phyloP scores from a whole-genome alignment of 352 stramenopile genomes.

The Phytophthora tentaculata region DNA sequence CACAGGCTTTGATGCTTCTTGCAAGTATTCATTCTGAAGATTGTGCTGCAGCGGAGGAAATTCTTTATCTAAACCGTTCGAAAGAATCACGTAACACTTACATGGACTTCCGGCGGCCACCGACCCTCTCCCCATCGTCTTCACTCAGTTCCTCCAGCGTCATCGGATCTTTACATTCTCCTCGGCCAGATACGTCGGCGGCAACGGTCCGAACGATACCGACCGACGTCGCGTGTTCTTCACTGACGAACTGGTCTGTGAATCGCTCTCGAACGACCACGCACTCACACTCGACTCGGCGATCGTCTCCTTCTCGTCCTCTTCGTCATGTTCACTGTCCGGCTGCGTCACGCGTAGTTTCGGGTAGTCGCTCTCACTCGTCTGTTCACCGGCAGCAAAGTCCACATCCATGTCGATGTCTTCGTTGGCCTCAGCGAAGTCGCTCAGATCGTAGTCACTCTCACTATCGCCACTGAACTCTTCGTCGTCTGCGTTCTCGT shows the following conservation, averaged over 20 bases:
- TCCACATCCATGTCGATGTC: conserved; percentile 37
- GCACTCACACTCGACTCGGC: conserved; percentile 26
- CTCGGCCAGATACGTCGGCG: conserved; percentile 27
- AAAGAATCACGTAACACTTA: too few species aligned
- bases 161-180: conserved; percentile 26
- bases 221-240: conserved; percentile 37
- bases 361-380: conserved; percentile 13
- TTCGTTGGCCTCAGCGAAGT: conserved; percentile 38
- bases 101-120: neutral
- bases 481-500: conserved; percentile 37
- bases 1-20: too few species aligned
- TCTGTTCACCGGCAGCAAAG: conserved; percentile 11
- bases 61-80: too few species aligned
- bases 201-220: conserved; percentile 38
- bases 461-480: conserved; percentile 45
- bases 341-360: conserved; percentile 23
- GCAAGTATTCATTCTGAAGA: too few species aligned
- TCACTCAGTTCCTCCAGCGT: conserved; percentile 31
- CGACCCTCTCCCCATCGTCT: conserved; percentile 18
- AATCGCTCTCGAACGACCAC: conserved; percentile 41
- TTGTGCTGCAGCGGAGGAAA: too few species aligned
- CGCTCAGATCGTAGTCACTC: conserved; percentile 48
- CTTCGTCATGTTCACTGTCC: conserved; percentile 1
- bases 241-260: conserved; percentile 31
- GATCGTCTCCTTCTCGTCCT: conserved; percentile 21